Base-by-base conservation (phyloP, 495 filamentous ascomycete genomes). In the Pyronema domesticum region DNA sequence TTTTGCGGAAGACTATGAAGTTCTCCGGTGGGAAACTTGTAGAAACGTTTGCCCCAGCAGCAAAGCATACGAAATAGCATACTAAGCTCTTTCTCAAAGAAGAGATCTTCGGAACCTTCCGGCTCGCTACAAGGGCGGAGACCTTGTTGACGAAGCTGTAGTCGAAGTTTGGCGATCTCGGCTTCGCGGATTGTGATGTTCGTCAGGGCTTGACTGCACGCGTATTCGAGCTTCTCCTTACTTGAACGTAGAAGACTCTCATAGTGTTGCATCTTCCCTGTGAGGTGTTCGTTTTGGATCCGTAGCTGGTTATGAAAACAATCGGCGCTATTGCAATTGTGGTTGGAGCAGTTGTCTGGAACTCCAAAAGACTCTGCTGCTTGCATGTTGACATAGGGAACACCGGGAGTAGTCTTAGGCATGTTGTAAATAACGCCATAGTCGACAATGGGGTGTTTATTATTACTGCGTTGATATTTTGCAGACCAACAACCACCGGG, bases 1-100 rank as follows among this genome's bases (percentile, higher is more conserved):
- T 17, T 36, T 3, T 8, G n/a, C 0, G 57, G 51, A 30, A 64
- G 34, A 50, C 23, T 46, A 30, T 30, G 5, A 4, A 42, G 30
- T 9, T 63, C 60, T 14, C 53, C 52, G 0, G 50, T 53, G 6
- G 60, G 51, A 18, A 64, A 64, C 42, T 64, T 59, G 30, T 64
- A 64, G n/a, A 60, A 63, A 6, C 54, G 43, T 30, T 59, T 59
- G 34, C 55, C 60, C 15, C 53, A 59, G 35, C 62, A 64, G 23
- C 55, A 57, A 10, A 64, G 49, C 23, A 53, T 45, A 14, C 61
- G 55, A 40, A 59, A 64, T 9, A 63, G 40, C 51, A 64, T 64
- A 11, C 57, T 57, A 36, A 63, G 48, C 47, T 64, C 61, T 14
- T 43, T 40, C 37, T 42, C 50, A 14, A 11, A 53, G 42, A 40